These are phyloP conservation scores for Mesotaenium endlicherianum DNA, from an alignment of 139 green algal species.

Conservation along the genomic window DNA sequence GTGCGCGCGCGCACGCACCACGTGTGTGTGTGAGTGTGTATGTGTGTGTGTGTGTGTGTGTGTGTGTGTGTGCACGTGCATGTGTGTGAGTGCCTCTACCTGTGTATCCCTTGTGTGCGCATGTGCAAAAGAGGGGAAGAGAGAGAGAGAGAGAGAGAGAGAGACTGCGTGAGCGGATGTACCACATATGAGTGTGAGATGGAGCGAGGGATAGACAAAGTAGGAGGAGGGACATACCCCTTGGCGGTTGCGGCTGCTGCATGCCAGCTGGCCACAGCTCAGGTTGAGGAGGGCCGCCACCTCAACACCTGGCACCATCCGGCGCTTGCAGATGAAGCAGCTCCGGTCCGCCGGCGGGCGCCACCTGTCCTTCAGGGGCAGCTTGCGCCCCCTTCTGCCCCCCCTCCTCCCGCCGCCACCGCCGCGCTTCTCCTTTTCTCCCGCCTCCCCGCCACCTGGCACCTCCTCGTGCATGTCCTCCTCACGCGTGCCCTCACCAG, in stretches of 20 bases:
- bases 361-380: background rate
- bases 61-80: too few species aligned
- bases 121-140: background rate
- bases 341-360: background rate
- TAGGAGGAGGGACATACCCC: background rate
- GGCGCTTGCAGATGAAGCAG: background rate
- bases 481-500: background rate
- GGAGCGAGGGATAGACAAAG: background rate
- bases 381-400: too few species aligned
- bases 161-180: too few species aligned
- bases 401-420: background rate
- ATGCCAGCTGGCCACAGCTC: background rate
- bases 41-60: too few species aligned
- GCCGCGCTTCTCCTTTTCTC: background rate
- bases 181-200: too few species aligned
- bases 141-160: slow-evolving; percentile 5
- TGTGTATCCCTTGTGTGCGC: too few species aligned
- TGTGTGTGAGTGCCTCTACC: too few species aligned
- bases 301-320: background rate
- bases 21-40: too few species aligned
- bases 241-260: background rate
- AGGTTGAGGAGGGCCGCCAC: background rate
- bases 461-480: background rate
- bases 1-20: too few species aligned
- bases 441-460: background rate